Evolutionary conservation across 768 basidiomycete genomes (phyloP).

Genomic region (Trametopsis cervina): DNA sequence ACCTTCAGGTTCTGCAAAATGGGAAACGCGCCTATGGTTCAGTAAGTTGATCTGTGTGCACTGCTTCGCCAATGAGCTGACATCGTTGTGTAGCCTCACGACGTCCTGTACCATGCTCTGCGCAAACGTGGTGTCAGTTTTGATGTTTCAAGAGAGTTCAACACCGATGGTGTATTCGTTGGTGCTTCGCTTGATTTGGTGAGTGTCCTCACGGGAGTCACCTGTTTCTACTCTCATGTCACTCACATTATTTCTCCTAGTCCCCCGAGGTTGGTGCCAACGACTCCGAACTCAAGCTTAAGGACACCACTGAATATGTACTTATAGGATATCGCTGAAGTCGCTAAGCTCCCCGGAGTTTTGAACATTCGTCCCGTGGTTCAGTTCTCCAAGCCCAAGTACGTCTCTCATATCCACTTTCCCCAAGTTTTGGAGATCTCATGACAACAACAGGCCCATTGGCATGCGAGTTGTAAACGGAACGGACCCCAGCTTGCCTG

Average conservation of each 20-base stretch:
- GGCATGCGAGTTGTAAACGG: conserved; percentile 32
- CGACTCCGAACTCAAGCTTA: neutral
- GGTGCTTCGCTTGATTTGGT: conserved; percentile 50
- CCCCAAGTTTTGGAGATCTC: neutral
- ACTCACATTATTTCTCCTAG: neutral
- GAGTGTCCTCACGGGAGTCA: conserved; percentile 14
- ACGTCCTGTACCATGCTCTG: conserved; percentile 39
- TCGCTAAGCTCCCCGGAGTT: conserved; percentile 42
- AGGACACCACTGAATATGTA: conserved; percentile 10
- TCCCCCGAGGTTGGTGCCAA: neutral
- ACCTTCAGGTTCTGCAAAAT: conserved; percentile 14
- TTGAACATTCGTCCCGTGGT: conserved; percentile 47
- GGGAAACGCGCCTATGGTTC: conserved; percentile 15
- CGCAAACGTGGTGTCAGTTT: conserved; percentile 37
- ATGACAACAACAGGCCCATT: conserved; percentile 31
- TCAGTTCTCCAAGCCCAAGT: conserved; percentile 35
- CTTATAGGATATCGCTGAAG: conserved; percentile 38
- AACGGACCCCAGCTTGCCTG: conserved; percentile 33
- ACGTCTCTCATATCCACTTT: conserved; percentile 9
- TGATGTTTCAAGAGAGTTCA: conserved; percentile 42
- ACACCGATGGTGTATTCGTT: conserved; percentile 44
- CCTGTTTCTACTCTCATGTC: neutral
- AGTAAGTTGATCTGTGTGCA: conserved; percentile 1
- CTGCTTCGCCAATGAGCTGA: neutral
- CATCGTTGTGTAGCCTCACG: conserved; percentile 35